Percentiles rank a stretch among this genome's conserved stretches.
Evolutionary conservation across 495 filamentous ascomycete species (phyloP).

Genomic region (Lasiosphaeria miniovina): DNA sequence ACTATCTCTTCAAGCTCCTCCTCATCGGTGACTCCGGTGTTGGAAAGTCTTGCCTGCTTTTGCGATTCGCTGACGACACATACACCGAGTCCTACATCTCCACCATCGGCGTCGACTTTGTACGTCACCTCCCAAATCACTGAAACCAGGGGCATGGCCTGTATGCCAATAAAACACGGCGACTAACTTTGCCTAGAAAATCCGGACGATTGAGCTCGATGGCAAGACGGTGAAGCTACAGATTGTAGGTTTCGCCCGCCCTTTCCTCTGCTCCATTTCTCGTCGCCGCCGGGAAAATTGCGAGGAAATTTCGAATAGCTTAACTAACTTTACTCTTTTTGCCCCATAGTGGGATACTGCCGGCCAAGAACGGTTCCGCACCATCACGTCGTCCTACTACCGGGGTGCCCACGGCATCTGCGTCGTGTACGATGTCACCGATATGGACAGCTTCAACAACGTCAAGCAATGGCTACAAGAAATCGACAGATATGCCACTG

Average conservation of each 20-base stretch:
- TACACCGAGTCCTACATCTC: constrained; percentile 99
- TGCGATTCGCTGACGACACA: constrained; percentile 98
- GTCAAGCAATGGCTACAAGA: constrained; percentile 99
- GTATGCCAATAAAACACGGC: too few relatives aligned
- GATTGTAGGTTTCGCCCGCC: constrained; percentile 65
- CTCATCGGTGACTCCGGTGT: constrained; percentile 99
- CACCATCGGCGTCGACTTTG: constrained; percentile 98
- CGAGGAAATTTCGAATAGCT: not conserved
- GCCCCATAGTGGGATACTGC: constrained; percentile 89
- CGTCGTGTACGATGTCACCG: constrained; percentile 99
- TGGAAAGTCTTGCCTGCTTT: constrained; percentile 96
- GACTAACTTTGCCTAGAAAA: constrained; percentile 68
- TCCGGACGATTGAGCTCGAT: constrained; percentile 98
- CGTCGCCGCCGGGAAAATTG: too few relatives aligned
- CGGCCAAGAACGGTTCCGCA: constrained; percentile 98
- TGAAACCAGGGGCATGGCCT: constrained; percentile 15
- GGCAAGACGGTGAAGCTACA: constrained; percentile 99
- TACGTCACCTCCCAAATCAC: constrained; percentile 46
- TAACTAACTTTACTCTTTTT: constrained; percentile 18
- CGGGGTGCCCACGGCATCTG: constrained; percentile 97
- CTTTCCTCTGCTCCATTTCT: not conserved
- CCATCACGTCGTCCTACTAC: constrained; percentile 99
- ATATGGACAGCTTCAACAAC: constrained; percentile 99
- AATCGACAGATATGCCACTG: constrained; percentile 97
- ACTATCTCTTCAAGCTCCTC: constrained; percentile 99